Base-by-base conservation (phyloP, 148 eudicot species). In the Nyssa sinensis region DNA sequence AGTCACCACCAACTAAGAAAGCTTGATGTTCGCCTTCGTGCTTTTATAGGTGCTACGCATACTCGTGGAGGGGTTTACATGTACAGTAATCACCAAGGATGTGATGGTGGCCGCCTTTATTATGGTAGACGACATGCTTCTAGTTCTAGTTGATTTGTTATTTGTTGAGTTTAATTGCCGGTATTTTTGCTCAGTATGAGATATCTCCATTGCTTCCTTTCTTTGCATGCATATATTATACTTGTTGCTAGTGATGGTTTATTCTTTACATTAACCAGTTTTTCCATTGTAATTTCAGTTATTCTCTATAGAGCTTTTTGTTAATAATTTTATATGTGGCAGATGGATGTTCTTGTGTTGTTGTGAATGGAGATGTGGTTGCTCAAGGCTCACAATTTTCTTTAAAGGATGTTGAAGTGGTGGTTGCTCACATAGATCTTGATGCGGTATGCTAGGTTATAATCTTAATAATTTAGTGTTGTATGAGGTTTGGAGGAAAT, bases 301-400 rank as follows among this genome's bases (percentile, higher is more conserved):
- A 49, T 49, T 49, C 3, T 14, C 21, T 13, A 14, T 49, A 17
- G 64, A 59, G 3, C 37, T 73, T 72, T 78, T 31, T 17, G 24
- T 76, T 72, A 72, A 65, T 63, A 24, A 73, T 41, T 30, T 72
- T 11, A 12, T 62, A 7, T 64, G 70, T 80, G 69, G 85, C 85
- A 95, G 98, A 95, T 90, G 98, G 98, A 79, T 95, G 98, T 73
- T 81, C 88, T 37, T 92, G 91, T 78, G 82, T 95, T 79, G 96
- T 90, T 81, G 91, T 95, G 69, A 95, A 95, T 78, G 97, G 94
- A 55, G 98, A 95, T 78, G 91, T 92, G 77, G 93, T 92, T 81
- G 97, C 92, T n/a, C 98, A 95, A 83, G 97, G 98, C 69, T 90
- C 97, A 51, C 98, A 95, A 71, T 95, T 95, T 82, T 95, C 98